Evolutionary conservation across 768 basidiomycete species (phyloP), one percentile per base, ranked within the genome.

Genomic region (Rhizopogon vesiculosus): DNA sequence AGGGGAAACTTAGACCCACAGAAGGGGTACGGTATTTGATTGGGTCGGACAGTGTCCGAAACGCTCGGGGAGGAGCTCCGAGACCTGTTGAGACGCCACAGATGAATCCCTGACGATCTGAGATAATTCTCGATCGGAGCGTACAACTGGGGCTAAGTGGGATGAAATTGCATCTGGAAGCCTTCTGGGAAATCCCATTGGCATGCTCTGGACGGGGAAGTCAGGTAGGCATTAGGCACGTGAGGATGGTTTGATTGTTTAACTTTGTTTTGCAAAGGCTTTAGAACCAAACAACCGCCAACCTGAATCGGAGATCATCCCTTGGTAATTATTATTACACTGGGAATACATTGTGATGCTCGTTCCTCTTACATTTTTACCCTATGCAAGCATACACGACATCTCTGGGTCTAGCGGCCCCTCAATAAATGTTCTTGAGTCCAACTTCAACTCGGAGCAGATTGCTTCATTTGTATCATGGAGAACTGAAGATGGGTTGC

Each of bases 211-310:
- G 15, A 13, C 39, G 15, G 9, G 9, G 8, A 8, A 33, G 31
- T 33, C 31, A 9, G 31, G 9, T 7, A 8, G 7, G 31, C 31
- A 25, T 33, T 33, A 9, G 31, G 8, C 31, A 12, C 10, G 12
- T 46, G 13, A 13, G 13, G 5, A 18, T 48, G 31, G 31, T 33
- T 48, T 33, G 7, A 9, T 10, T 49, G 3, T 38, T 49, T 49
- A 25, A 19, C 9, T 1, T 56, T 68, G 50, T 68, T 68, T 68
- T 61, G 61, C 69, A 60, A 63, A n/a, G 15, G 56, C 67, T 48
- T 69, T 56, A 15, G 56, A 63, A 68, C 52, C 51, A 70, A 68
- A 68, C 67, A 68, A 61, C 62, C 69, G 16, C 57, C 35, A 18
- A 10, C 19, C 9, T 12, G 18, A 16, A 16, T 25, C 25, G 25